phyloP scores from a whole-genome alignment of 768 basidiomycete genomes.

The Favolaschia claudopus region DNA sequence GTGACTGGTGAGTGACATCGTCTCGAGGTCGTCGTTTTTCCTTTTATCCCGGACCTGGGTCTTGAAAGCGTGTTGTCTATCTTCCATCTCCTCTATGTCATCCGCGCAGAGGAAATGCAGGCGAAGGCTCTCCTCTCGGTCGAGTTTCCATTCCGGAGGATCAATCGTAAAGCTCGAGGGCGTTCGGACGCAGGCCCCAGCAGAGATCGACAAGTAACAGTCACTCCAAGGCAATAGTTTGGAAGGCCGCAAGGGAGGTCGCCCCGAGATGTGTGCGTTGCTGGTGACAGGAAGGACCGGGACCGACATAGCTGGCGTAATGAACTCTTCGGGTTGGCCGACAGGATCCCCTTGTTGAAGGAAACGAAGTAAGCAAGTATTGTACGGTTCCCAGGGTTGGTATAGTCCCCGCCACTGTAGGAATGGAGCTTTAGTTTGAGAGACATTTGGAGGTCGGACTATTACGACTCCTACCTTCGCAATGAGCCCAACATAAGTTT shows the following conservation, averaged over 20 bases:
- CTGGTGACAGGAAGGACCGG: slow-evolving; percentile 13
- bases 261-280: slow-evolving; percentile 7
- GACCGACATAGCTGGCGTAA: slow-evolving; percentile 13
- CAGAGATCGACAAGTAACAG: slow-evolving; percentile 13
- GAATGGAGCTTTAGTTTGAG: not conserved
- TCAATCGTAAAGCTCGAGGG: not conserved
- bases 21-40: too few relatives aligned
- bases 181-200: not conserved
- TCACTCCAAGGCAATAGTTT: slow-evolving; percentile 20
- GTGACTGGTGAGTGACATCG: too few relatives aligned
- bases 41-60: too few relatives aligned
- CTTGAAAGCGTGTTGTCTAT: too few relatives aligned
- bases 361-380: not conserved
- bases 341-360: slow-evolving; percentile 8
- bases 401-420: not conserved
- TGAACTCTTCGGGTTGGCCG: not conserved
- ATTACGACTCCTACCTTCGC: not conserved
- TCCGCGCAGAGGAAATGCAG: too few relatives aligned
- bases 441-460: too few relatives aligned
- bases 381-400: not conserved
- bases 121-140: too few relatives aligned
- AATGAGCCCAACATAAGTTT: slow-evolving; percentile 10
- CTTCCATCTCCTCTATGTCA: too few relatives aligned
- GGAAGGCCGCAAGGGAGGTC: slow-evolving; percentile 4
- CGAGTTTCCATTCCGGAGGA: not conserved